A percentile compares a stretch with the other conserved stretches of the same genome.
Evolutionary conservation across 768 basidiomycete species (phyloP).

Genomic region (Mycena filopes): DNA sequence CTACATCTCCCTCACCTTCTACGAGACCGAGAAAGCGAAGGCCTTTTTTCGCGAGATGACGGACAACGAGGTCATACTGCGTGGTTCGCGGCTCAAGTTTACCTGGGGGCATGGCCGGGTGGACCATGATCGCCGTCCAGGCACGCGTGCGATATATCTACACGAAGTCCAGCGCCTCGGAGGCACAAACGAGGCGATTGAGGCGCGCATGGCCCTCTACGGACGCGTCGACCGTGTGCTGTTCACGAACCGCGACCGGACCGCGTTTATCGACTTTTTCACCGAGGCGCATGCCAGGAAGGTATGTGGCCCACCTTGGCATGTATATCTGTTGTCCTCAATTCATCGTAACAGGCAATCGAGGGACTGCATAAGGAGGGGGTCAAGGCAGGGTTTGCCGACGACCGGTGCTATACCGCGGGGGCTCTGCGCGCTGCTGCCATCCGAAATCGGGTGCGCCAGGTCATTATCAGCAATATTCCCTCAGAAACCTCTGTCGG

Average conservation of each 20-base stretch:
- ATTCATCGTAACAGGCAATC: not conserved
- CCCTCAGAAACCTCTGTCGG: not conserved
- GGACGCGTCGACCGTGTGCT: constrained; percentile 14
- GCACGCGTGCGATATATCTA: constrained; percentile 19
- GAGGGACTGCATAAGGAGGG: not conserved
- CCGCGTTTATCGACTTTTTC: constrained; percentile 14
- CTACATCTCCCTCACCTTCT: constrained; percentile 19
- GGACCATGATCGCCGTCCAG: not conserved
- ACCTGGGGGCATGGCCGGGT: constrained; percentile 1
- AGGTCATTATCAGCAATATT: constrained; percentile 7
- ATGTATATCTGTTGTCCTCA: not conserved
- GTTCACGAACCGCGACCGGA: not conserved
- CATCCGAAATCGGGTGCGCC: constrained; percentile 3
- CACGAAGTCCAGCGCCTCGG: constrained; percentile 14
- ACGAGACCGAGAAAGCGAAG: constrained; percentile 7
- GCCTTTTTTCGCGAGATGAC: constrained; percentile 21
- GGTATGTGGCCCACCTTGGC: not conserved
- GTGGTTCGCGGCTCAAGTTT: constrained; percentile 6
- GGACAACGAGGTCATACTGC: constrained; percentile 7
- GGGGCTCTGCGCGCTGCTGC: constrained; percentile 2
- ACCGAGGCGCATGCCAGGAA: not conserved
- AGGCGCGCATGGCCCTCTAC: not conserved
- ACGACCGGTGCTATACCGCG: constrained; percentile 16
- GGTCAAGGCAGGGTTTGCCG: constrained; percentile 5
- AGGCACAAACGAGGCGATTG: not conserved